Evolutionary conservation across 2,329 filamentous ascomycete species (phyloP).

Genomic region (Ceratocystis albifundus): DNA sequence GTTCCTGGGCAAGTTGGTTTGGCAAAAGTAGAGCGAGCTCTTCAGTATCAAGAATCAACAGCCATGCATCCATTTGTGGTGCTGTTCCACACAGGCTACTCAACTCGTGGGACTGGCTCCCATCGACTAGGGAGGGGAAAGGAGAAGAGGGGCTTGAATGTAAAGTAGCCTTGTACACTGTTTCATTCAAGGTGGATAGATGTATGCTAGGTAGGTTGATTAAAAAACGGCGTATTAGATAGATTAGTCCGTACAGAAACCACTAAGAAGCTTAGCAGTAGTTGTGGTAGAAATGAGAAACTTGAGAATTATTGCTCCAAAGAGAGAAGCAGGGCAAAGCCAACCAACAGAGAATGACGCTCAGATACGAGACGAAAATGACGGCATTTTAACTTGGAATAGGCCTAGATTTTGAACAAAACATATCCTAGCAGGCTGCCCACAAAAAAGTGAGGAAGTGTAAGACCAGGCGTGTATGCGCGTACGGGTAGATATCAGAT

Average conservation of each 20-base stretch:
- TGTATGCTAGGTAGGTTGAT: background rate
- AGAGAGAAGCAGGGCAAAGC: too few relatives aligned
- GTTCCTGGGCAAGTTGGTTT: too few relatives aligned
- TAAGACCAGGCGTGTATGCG: background rate
- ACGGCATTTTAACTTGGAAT: background rate
- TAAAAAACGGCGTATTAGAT: background rate
- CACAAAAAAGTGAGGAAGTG: background rate
- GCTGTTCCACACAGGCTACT: background rate
- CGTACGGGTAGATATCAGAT: background rate
- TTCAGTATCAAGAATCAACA: too few relatives aligned
- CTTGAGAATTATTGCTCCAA: too few relatives aligned
- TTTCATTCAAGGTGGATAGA: background rate
- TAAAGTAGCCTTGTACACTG: background rate
- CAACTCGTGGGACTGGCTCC: background rate
- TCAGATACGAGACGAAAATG: background rate
- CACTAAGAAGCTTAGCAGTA: background rate
- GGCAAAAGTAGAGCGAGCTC: too few relatives aligned
- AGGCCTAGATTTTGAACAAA: conserved; percentile 10
- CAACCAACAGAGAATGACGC: background rate
- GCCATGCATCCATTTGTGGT: background rate
- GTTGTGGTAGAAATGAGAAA: background rate
- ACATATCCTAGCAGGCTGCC: background rate
- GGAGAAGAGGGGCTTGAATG: background rate
- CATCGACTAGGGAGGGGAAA: background rate
- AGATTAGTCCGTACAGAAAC: background rate